Conservation (phyloP, 345 rosid genomes). For the Citrus sp. region DNA sequence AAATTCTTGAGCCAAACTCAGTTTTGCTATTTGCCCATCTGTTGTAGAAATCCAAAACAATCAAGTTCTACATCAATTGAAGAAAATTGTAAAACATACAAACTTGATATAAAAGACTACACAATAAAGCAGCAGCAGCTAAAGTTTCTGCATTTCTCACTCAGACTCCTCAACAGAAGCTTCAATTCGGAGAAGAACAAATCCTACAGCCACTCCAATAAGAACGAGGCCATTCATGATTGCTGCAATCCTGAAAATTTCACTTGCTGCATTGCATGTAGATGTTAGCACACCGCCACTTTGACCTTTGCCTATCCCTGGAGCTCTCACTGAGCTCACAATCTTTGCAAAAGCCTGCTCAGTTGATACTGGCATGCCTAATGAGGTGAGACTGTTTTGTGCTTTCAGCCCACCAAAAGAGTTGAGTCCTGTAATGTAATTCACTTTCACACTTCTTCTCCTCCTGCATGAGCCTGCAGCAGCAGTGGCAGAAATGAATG, state of each 20-base stretch:
- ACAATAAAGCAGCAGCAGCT: background rate
- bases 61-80: slow-evolving; percentile 1
- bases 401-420: slow-evolving; percentile 50
- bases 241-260: slow-evolving; percentile 51
- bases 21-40: background rate
- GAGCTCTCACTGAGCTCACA: slow-evolving; percentile 38
- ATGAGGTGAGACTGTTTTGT: slow-evolving; percentile 30
- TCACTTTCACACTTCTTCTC: slow-evolving; percentile 18
- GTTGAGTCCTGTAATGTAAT: slow-evolving; percentile 38
- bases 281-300: slow-evolving; percentile 38
- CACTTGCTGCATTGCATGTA: slow-evolving; percentile 33
- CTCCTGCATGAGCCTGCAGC: slow-evolving; percentile 8
- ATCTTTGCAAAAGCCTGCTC: slow-evolving; percentile 42
- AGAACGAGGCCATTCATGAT: slow-evolving; percentile 49
- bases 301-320: slow-evolving; percentile 25
- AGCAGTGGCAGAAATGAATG: slow-evolving; percentile 22
- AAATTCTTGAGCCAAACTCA: background rate
- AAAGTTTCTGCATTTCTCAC: slow-evolving; percentile 10
- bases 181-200: slow-evolving; percentile 46
- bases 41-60: slow-evolving; percentile 1
- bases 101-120: background rate
- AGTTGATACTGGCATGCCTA: slow-evolving; percentile 31
- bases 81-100: background rate
- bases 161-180: slow-evolving; percentile 41
- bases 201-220: slow-evolving; percentile 52